These are phyloP conservation scores for Pseudonectria foliicola DNA, from an alignment of 2,329 filamentous ascomycete genomes.

Conservation along the genomic window DNA sequence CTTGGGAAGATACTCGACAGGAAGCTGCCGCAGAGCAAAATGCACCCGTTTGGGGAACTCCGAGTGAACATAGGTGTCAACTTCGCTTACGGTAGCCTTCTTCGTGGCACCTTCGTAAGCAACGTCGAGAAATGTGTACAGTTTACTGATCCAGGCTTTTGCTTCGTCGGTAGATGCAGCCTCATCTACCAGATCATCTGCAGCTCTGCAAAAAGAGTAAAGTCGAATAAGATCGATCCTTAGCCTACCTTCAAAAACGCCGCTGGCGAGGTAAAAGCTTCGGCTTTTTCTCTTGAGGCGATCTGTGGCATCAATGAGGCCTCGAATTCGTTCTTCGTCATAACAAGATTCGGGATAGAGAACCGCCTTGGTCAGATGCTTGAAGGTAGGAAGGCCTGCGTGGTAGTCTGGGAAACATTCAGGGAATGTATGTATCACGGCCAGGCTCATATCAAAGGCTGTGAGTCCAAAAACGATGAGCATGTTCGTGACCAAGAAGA, in stretches of 20 bases:
- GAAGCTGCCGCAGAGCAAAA: slow-evolving; percentile 53
- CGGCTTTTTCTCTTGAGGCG: slow-evolving; percentile 58
- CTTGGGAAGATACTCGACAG: slow-evolving; percentile 46
- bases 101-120: slow-evolving; percentile 33
- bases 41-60: slow-evolving; percentile 46
- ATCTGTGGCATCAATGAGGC: slow-evolving; percentile 50
- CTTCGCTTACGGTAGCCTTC: neutral
- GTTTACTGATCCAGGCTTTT: slow-evolving; percentile 48
- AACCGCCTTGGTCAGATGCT: slow-evolving; percentile 47
- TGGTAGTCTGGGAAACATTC: slow-evolving; percentile 42
- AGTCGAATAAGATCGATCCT: slow-evolving; percentile 61
- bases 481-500: slow-evolving; percentile 64
- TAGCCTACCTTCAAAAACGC: slow-evolving; percentile 59
- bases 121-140: slow-evolving; percentile 50
- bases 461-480: slow-evolving; percentile 63
- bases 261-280: slow-evolving; percentile 67
- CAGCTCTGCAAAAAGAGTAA: slow-evolving; percentile 67
- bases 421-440: slow-evolving; percentile 58
- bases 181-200: slow-evolving; percentile 67
- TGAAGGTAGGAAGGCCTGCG: slow-evolving; percentile 37
- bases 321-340: slow-evolving; percentile 49
- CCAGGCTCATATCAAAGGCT: slow-evolving; percentile 62
- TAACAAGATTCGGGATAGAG: slow-evolving; percentile 39
- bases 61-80: slow-evolving; percentile 31
- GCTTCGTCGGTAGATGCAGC: slow-evolving; percentile 46